Conservation (phyloP, 139 green algal genomes). For the Mychonastes homosphaera region DNA sequence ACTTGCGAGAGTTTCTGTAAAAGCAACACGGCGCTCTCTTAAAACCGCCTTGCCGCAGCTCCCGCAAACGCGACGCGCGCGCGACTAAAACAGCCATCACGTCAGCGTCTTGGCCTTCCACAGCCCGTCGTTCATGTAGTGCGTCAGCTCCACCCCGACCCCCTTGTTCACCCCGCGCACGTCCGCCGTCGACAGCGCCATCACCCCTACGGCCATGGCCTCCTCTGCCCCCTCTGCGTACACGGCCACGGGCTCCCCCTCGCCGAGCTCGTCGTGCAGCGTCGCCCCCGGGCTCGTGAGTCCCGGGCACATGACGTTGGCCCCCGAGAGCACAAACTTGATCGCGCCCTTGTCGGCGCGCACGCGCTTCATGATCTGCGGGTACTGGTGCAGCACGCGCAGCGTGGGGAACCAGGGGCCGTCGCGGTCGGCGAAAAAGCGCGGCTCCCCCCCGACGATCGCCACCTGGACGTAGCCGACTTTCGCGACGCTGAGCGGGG, state of each 20-base stretch:
- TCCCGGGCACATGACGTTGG: slow-evolving; percentile 98
- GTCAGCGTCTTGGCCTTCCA: slow-evolving; percentile 60
- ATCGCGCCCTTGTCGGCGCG: slow-evolving; percentile 90
- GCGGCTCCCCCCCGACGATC: slow-evolving; percentile 61
- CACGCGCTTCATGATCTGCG: slow-evolving; percentile 73
- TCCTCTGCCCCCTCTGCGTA: slow-evolving; percentile 82
- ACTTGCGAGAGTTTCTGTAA: no score
- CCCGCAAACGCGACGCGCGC: no score
- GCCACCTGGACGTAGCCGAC: slow-evolving; percentile 76
- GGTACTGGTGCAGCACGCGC: slow-evolving; percentile 73
- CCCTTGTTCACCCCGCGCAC: slow-evolving; percentile 81
- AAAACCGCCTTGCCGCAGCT: no score
- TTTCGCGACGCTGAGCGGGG: no score
- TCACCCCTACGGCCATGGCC: slow-evolving; percentile 86
- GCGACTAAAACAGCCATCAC: not conserved
- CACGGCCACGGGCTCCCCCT: slow-evolving; percentile 63
- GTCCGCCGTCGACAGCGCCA: slow-evolving; percentile 81
- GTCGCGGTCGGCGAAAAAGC: slow-evolving; percentile 90
- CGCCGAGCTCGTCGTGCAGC: slow-evolving; percentile 84
- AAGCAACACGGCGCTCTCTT: no score
- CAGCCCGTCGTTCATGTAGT: slow-evolving; percentile 90
- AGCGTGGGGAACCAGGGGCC: slow-evolving; percentile 91
- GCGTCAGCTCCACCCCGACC: slow-evolving; percentile 82
- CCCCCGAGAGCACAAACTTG: slow-evolving; percentile 95
- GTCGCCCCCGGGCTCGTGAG: slow-evolving; percentile 85